Conservation (phyloP, 1,284 basidiomycete genomes). For the Ganoderma sp. region DNA sequence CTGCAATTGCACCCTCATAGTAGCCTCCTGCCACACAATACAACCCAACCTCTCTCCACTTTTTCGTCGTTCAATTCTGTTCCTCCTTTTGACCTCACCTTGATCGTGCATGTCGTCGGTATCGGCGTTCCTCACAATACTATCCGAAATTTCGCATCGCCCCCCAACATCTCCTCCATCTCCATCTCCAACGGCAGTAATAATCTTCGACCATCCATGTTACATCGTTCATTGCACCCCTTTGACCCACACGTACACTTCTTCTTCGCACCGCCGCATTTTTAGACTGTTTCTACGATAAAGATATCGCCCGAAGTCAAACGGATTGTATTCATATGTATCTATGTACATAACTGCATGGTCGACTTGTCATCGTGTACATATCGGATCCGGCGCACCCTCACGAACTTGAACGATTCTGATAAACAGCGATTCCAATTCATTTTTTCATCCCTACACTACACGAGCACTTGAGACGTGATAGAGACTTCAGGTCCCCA, state of each 20-base stretch:
- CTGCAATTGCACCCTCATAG: not conserved
- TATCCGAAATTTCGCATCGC: not conserved
- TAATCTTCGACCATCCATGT: not conserved
- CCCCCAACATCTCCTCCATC: not conserved
- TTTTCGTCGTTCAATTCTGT: not conserved
- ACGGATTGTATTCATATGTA: slow-evolving; percentile 25
- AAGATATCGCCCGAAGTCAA: slow-evolving; percentile 14
- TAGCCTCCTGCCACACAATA: not conserved
- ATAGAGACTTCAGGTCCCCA: not conserved
- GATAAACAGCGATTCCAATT: not conserved
- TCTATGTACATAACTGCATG: slow-evolving; percentile 13
- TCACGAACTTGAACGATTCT: not conserved
- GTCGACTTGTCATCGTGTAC: not conserved
- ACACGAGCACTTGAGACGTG: not conserved
- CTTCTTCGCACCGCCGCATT: slow-evolving; percentile 9
- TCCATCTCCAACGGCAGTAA: not conserved
- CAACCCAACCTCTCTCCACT: not conserved
- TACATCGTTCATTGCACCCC: not conserved
- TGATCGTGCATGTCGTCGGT: not conserved
- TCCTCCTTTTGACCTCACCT: not conserved
- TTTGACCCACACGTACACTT: not conserved
- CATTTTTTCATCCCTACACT: not conserved
- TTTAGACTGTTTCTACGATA: slow-evolving; percentile 21
- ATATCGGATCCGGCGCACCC: not conserved
- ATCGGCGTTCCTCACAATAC: not conserved